These are phyloP conservation scores for Hirsutella minnesotensis DNA, from an alignment of 2,329 filamentous ascomycete genomes.

Conservation along the genomic window DNA sequence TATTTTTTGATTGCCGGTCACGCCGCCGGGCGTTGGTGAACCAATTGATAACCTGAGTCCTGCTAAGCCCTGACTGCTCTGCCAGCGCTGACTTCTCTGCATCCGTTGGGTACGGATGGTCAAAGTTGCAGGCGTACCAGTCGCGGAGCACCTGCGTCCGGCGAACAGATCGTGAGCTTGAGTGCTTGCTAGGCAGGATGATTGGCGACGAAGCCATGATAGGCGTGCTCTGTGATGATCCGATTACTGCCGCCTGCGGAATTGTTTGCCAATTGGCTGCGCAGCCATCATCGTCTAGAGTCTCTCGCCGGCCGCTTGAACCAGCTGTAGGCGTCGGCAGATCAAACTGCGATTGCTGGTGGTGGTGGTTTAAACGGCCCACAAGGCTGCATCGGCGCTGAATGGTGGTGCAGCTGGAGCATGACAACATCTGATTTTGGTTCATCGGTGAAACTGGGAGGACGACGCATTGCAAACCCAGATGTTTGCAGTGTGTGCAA, in stretches of 20 bases:
- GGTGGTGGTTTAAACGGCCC: conserved; percentile 29
- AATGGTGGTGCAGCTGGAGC: conserved; percentile 37
- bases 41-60: conserved; percentile 34
- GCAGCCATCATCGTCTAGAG: conserved; percentile 27
- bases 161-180: conserved; percentile 28
- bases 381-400: conserved; percentile 38
- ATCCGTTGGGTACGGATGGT: conserved; percentile 35
- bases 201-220: conserved; percentile 4
- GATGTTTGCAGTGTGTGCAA: conserved; percentile 30
- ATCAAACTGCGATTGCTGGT: conserved; percentile 32
- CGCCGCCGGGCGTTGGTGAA: conserved; percentile 38
- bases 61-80: conserved; percentile 30
- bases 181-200: conserved; percentile 15
- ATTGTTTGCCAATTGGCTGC: conserved; percentile 1
- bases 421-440: conserved; percentile 34
- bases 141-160: conserved; percentile 32
- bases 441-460: conserved; percentile 33
- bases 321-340: conserved; percentile 33
- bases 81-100: conserved; percentile 29
- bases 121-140: conserved; percentile 33
- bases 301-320: conserved; percentile 36
- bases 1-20: conserved; percentile 23
- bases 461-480: conserved; percentile 35
- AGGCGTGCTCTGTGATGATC: not conserved
- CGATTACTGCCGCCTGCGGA: conserved; percentile 2